Conservation (phyloP, 805 yeast species). For the Sugiyamaella chiloensis region DNA sequence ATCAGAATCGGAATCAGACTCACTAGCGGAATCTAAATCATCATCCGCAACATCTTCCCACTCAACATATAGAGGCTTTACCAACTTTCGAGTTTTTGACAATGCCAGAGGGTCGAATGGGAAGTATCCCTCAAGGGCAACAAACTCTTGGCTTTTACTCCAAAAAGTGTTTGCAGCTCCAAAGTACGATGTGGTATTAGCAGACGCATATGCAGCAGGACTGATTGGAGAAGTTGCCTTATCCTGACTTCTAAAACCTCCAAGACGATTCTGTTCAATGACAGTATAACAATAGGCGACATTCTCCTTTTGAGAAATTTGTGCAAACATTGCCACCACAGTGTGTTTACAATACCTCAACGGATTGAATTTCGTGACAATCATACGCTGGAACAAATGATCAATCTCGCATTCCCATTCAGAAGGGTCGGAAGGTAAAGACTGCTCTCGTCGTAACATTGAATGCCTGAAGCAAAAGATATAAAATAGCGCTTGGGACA, state of each 20-base stretch:
- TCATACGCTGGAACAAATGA: constrained; percentile 79
- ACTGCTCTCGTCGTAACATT: constrained; percentile 40
- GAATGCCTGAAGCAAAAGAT: constrained; percentile 86
- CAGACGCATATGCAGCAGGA: no score
- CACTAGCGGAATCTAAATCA: constrained; percentile 44
- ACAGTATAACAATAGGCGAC: constrained; percentile 92
- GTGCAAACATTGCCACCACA: constrained; percentile 90
- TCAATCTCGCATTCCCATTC: constrained; percentile 79
- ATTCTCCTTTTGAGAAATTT: constrained; percentile 83
- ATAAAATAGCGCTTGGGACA: constrained; percentile 84
- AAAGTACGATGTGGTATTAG: constrained; percentile 33
- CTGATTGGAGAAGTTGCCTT: constrained; percentile 11
- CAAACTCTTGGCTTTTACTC: constrained; percentile 69
- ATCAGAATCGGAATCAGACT: constrained; percentile 38
- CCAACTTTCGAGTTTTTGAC: constrained; percentile 52
- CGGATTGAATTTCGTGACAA: constrained; percentile 88
- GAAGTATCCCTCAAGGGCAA: constrained; percentile 89
- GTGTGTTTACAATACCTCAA: constrained; percentile 90
- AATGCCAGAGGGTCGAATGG: constrained; percentile 92
- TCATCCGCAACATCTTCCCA: constrained; percentile 76
- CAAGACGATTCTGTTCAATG: constrained; percentile 83
- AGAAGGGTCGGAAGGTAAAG: constrained; percentile 24
- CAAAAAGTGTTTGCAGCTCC: constrained; percentile 35
- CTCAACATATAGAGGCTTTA: constrained; percentile 64
- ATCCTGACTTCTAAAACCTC: constrained; percentile 29